These are phyloP conservation scores for Kockiozyma suomiensis DNA, from an alignment of 805 yeast genomes.

Conservation along the genomic window DNA sequence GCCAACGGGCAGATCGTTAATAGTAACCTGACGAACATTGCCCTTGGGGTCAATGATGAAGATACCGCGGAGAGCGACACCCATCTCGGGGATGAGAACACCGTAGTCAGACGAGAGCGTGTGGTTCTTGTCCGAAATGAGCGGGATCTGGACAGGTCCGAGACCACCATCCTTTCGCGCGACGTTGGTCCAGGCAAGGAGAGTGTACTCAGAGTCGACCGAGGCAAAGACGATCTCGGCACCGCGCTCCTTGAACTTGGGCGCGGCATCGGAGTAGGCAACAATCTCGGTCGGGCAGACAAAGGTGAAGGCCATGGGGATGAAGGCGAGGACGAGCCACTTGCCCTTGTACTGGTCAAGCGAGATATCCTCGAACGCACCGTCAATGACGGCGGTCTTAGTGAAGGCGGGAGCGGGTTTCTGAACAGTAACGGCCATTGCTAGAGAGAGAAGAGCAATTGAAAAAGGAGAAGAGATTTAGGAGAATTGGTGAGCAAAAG, in stretches of 20 bases:
- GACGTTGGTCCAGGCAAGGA: conserved; percentile 97
- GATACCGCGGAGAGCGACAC: conserved; percentile 97
- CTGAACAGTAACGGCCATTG: conserved; percentile 89
- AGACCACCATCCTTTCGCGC: conserved; percentile 98
- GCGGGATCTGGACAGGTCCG: conserved; percentile 92
- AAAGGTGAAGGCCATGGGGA: conserved; percentile 98
- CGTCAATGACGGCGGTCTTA: conserved; percentile 97
- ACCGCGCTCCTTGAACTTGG: conserved; percentile 83
- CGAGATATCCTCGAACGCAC: conserved; percentile 91
- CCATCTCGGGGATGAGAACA: conserved; percentile 94
- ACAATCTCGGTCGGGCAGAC: conserved; percentile 98
- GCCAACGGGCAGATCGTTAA: conserved; percentile 99
- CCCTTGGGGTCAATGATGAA: conserved; percentile 98
- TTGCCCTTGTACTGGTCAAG: conserved; percentile 96
- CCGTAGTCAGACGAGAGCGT: conserved; percentile 93
- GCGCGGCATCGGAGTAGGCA: conserved; percentile 95
- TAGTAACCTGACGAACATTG: conserved; percentile 89
- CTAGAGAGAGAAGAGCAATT: conserved; percentile 25
- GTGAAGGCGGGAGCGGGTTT: conserved; percentile 95
- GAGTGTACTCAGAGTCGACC: conserved; percentile 96
- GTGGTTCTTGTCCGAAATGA: conserved; percentile 97
- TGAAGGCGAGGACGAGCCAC: conserved; percentile 95
- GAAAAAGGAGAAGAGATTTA: neutral
- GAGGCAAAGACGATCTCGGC: conserved; percentile 93
- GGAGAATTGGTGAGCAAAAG: neutral